Evolutionary conservation across 2,329 filamentous ascomycete genomes (phyloP), one percentile per base, ranked within the genome.

Genomic region (Verticillium albo-atrum): DNA sequence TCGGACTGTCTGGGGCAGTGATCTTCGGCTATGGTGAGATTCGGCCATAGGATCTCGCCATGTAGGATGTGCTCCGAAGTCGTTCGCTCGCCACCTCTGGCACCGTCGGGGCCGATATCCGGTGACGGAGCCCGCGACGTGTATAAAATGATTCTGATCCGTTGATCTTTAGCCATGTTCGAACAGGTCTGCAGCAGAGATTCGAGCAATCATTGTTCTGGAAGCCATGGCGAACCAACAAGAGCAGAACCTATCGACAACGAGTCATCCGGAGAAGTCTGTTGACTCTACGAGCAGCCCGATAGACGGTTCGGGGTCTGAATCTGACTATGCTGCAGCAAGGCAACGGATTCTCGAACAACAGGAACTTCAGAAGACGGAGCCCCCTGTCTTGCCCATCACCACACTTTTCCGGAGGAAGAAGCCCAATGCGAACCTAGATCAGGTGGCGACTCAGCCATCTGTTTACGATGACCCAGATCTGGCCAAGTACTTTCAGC

Each of bases 381-480:
- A 55, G 5, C 54, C 54, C 3, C 54, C 54, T 15, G 26, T 25
- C 4, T 28, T 55, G 12, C 54, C 54, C 23, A 55, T 56, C 14
- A 56, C 34, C n/a, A 56, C 34, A 7, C 54, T 56, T 10, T 56
- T 35, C 7, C 20, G 42, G 20, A 56, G 42, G 54, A 56, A 56
- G 23, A 56, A 56, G 25, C 34, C 26, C 17, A 56, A 56, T 25
- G 14, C 28, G 3, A 56, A 56, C 7, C 54, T 37, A 4, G 54
- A 56, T n/a, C 34, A 56, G 12, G 14, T 47, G 26, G 54, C 54
- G 3, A 56, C 54, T 30, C 57, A 60, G 53, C 61, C 61, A n/a
- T 58, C 55, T 15, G 61, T 60, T 3, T 60, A 57, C 25, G 59
- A 61, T 28, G 57, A 61, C 20, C 56, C 60, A 4, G 55, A 26